These are phyloP conservation scores for Apiotrichum porosum DNA, from an alignment of 1,284 basidiomycete genomes.

Conservation along the genomic window DNA sequence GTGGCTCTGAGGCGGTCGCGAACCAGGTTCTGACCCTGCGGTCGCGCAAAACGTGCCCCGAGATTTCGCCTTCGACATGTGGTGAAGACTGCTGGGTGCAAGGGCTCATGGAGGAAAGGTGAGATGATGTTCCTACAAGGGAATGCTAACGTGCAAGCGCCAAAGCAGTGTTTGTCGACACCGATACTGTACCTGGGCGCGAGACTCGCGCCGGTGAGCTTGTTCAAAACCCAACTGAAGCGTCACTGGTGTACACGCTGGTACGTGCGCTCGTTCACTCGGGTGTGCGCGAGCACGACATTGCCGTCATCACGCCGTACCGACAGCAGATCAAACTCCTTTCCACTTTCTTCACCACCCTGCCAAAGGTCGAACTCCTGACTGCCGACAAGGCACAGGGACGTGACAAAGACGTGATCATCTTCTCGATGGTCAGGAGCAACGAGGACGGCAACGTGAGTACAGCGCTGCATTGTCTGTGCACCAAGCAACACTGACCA, in stretches of 20 bases:
- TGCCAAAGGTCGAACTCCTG: slow-evolving; percentile 68
- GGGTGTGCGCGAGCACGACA: slow-evolving; percentile 64
- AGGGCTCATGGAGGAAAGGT: slow-evolving; percentile 63
- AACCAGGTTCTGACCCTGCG: slow-evolving; percentile 59
- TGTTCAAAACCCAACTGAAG: slow-evolving; percentile 83
- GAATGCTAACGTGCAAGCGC: slow-evolving; percentile 52
- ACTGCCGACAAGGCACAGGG: slow-evolving; percentile 96
- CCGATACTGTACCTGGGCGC: slow-evolving; percentile 67
- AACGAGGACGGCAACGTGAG: slow-evolving; percentile 69
- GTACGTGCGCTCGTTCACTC: slow-evolving; percentile 60
- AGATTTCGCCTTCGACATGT: slow-evolving; percentile 44
- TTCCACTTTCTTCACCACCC: slow-evolving; percentile 53
- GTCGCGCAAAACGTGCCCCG: slow-evolving; percentile 44
- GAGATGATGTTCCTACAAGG: too few species aligned
- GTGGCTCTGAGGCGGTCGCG: slow-evolving; percentile 70
- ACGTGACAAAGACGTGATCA: slow-evolving; percentile 89
- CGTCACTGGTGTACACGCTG: slow-evolving; percentile 57
- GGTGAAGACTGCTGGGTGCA: slow-evolving; percentile 64
- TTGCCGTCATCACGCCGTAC: slow-evolving; percentile 87
- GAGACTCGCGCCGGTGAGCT: slow-evolving; percentile 82
- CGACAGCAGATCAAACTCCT: slow-evolving; percentile 90
- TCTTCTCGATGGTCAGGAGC: slow-evolving; percentile 87
- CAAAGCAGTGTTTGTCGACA: slow-evolving; percentile 89
- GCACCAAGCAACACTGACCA: neutral
- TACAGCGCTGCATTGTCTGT: neutral